Evolutionary conservation across 2,329 filamentous ascomycete species (phyloP).

Genomic region (Xylaria sp.): DNA sequence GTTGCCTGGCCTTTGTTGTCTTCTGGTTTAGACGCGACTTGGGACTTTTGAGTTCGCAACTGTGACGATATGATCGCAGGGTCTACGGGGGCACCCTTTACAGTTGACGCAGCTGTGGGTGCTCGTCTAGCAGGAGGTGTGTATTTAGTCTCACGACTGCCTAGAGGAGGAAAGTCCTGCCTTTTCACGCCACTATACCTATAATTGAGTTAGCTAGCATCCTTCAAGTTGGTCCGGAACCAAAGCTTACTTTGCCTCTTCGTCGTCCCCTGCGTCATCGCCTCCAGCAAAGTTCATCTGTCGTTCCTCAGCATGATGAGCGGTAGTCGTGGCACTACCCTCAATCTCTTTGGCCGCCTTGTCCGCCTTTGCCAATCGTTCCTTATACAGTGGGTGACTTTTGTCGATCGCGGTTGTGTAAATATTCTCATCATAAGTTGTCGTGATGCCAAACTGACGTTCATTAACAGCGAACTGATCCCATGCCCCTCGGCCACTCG

Average conservation of each 20-base stretch:
- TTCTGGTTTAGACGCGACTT: constrained; percentile 52
- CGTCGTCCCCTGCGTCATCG: constrained; percentile 77
- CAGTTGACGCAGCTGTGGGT: constrained; percentile 77
- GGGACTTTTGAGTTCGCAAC: constrained; percentile 64
- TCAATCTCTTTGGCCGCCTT: constrained; percentile 92
- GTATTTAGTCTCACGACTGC: constrained; percentile 74
- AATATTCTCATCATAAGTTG: constrained; percentile 91
- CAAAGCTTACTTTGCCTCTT: constrained; percentile 85
- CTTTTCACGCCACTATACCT: constrained; percentile 94
- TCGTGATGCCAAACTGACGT: constrained; percentile 85
- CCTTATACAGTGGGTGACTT: constrained; percentile 82
- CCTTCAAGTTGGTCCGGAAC: not conserved
- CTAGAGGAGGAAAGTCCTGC: constrained; percentile 72
- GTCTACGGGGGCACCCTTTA: constrained; percentile 82
- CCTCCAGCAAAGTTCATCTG: constrained; percentile 73
- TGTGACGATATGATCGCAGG: constrained; percentile 93
- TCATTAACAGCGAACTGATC: constrained; percentile 96
- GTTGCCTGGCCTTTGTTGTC: constrained; percentile 49
- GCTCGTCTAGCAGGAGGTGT: constrained; percentile 89
- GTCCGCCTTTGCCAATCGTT: constrained; percentile 81
- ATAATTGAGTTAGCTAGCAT: constrained; percentile 36
- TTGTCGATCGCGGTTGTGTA: constrained; percentile 95
- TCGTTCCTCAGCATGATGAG: constrained; percentile 91
- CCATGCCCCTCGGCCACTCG: constrained; percentile 67
- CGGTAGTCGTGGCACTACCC: constrained; percentile 74